Evolutionary conservation across 371 early-diverging fungal genomes (phyloP), one percentile per base, ranked within the genome.

Genomic region (Mucor mucedo): DNA sequence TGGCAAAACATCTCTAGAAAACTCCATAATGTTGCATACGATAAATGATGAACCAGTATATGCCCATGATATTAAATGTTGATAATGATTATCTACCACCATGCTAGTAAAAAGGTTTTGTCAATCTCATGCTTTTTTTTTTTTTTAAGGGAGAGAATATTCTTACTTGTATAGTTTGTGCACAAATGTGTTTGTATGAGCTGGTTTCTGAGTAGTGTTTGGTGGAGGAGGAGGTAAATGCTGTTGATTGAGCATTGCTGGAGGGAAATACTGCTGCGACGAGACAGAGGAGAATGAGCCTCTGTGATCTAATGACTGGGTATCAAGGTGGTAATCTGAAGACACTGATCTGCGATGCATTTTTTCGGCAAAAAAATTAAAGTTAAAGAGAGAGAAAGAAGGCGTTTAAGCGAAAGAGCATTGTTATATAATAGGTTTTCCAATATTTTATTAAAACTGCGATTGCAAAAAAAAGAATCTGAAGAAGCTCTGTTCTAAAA

Each of bases 21-120:
- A 94, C 54, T 91, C 94, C 73, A 87, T 85, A 35, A 93, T 91
- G 69, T 96, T 92, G 75, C 91, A 89, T 52, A 98, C 97, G 62
- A 95, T 87, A 68, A 98, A 97, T 13, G 95, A 91, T 4, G 91
- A 83, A 30, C 95, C 94, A 27, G 89, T 82, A 61, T 86, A 87
- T 68, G 88, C 89, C 94, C 94, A 95, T 21, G 88, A 83, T 62
- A 95, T 93, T 66, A 91, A 78, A 73, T 91, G 89, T 68, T 92
- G 91, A 69, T 89, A 89, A 56, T 87, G 85, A 42, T 79, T 82
- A 77, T 93, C 94, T 55, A 86, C 74, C 21, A 95, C 91, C 93
- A 95, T 93, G 71, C 90, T 89, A 72, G 33, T 28, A 6, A 35
- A 41, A 39, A 57, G 44, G n/a, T 54, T 49, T n/a, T 14, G 5